phyloP scores from a whole-genome alignment of 768 basidiomycete species.

The Cubamyces sp. region DNA sequence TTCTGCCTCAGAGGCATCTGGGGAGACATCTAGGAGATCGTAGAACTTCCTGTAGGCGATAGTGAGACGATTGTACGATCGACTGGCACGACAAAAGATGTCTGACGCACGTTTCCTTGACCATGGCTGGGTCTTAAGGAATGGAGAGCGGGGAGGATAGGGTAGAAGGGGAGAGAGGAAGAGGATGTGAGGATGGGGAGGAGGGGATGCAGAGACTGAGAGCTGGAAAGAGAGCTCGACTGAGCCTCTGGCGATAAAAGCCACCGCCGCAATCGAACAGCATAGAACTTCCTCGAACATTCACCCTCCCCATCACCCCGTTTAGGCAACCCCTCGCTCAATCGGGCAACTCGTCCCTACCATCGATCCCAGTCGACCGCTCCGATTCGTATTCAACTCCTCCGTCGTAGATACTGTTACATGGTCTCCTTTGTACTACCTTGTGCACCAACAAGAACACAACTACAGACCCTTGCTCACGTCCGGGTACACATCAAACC shows the following conservation, averaged over 20 bases:
- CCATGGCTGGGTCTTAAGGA: slow-evolving; percentile 48
- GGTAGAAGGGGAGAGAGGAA: slow-evolving; percentile 12
- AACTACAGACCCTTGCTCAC: slow-evolving; percentile 46
- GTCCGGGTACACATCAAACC: slow-evolving; percentile 92
- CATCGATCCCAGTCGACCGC: not conserved
- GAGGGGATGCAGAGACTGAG: slow-evolving; percentile 1
- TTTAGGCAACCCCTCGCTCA: slow-evolving; percentile 6
- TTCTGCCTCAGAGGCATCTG: slow-evolving; percentile 79
- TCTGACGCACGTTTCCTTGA: slow-evolving; percentile 65
- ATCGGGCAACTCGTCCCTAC: not conserved
- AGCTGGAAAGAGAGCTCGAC: slow-evolving; percentile 6
- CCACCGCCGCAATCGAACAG: slow-evolving; percentile 41
- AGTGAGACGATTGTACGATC: slow-evolving; percentile 9
- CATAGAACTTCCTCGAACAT: slow-evolving; percentile 40
- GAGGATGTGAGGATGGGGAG: slow-evolving; percentile 8
- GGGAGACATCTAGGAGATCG: slow-evolving; percentile 86
- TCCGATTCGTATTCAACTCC: not conserved
- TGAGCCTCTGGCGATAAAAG: slow-evolving; percentile 32
- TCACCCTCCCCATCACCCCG: slow-evolving; percentile 19
- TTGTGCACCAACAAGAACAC: not conserved
- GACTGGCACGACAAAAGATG: slow-evolving; percentile 9
- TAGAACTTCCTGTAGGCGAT: slow-evolving; percentile 73
- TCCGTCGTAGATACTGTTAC: not conserved
- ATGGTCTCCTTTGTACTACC: not conserved
- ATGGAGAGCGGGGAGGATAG: slow-evolving; percentile 23